Conservation (phyloP, 306 rosid genomes). For the Begonia loranthoides region DNA sequence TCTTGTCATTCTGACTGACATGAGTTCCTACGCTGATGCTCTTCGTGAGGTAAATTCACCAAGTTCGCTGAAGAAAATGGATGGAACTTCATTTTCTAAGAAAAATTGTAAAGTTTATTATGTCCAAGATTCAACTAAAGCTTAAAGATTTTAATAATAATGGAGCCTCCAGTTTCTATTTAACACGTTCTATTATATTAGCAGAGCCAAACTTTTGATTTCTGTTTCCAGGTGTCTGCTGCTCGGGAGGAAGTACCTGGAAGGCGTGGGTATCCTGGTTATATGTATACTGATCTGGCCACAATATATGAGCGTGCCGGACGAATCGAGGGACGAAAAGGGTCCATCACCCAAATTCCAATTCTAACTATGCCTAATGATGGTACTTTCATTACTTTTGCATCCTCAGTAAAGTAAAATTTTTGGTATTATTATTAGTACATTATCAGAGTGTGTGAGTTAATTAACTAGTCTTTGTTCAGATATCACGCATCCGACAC, state of each 20-base stretch:
- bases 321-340: constrained; percentile 96
- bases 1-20: constrained; percentile 96
- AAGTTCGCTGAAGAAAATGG: not conserved
- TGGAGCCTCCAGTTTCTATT: too few relatives aligned
- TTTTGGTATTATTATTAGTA: constrained; percentile 1
- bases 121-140: not conserved
- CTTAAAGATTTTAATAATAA: not conserved
- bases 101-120: not conserved
- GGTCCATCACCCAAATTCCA: constrained; percentile 98
- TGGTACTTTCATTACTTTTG: constrained; percentile 26
- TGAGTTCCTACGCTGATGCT: constrained; percentile 99
- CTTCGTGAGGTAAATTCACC: constrained; percentile 83
- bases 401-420: not conserved
- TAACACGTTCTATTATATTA: too few relatives aligned
- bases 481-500: constrained; percentile 99
- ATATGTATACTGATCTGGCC: constrained; percentile 99
- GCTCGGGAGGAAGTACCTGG: constrained; percentile 99
- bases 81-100: not conserved
- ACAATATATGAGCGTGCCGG: constrained; percentile 99
- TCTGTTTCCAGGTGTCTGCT: constrained; percentile 77
- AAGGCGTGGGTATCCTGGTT: constrained; percentile 99
- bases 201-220: constrained; percentile 8
- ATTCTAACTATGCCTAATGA: constrained; percentile 98
- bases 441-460: constrained; percentile 12
- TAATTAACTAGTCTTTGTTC: constrained; percentile 12